These are phyloP conservation scores for Pyrenophora teres DNA, from an alignment of 2,329 filamentous ascomycete species.

Conservation along the genomic window DNA sequence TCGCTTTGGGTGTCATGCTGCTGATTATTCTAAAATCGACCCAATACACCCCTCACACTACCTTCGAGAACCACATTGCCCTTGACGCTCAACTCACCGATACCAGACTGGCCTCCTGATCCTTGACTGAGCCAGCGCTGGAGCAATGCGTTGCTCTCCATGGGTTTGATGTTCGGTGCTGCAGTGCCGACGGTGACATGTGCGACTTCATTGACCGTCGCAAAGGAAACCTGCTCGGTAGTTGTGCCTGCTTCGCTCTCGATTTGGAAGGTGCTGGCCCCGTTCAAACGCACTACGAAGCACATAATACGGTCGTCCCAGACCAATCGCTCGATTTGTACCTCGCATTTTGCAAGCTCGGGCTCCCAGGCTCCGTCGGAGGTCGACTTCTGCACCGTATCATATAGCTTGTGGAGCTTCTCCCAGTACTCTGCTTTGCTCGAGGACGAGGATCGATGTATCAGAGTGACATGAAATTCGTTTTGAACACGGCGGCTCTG, in stretches of 20 bases:
- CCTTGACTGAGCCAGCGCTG: conserved; percentile 72
- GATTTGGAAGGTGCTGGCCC: conserved; percentile 28
- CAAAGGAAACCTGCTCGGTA: conserved; percentile 56
- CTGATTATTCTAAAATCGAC: conserved; percentile 26
- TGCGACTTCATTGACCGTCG: conserved; percentile 75
- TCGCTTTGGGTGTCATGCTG: too few species aligned
- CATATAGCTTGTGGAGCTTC: conserved; percentile 67
- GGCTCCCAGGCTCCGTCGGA: conserved; percentile 52
- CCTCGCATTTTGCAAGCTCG: conserved; percentile 66
- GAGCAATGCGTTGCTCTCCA: conserved; percentile 89
- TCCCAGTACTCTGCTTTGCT: conserved; percentile 75
- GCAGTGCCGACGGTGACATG: conserved; percentile 91
- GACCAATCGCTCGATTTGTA: conserved; percentile 70
- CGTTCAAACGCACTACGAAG: conserved; percentile 71
- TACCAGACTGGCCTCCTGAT: conserved; percentile 56
- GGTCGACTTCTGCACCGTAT: conserved; percentile 29
- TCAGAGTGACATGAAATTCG: conserved; percentile 92
- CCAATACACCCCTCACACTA: conserved; percentile 53
- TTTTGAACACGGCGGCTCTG: conserved; percentile 75
- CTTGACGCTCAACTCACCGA: conserved; percentile 59
- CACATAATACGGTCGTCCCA: conserved; percentile 90
- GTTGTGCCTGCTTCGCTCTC: conserved; percentile 24
- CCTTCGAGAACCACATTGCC: conserved; percentile 62
- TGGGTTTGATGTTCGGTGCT: conserved; percentile 76
- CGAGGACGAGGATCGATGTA: conserved; percentile 72